These are phyloP conservation scores for Solanum rostratum DNA, from an alignment of 257 asterid species.

Conservation along the genomic window DNA sequence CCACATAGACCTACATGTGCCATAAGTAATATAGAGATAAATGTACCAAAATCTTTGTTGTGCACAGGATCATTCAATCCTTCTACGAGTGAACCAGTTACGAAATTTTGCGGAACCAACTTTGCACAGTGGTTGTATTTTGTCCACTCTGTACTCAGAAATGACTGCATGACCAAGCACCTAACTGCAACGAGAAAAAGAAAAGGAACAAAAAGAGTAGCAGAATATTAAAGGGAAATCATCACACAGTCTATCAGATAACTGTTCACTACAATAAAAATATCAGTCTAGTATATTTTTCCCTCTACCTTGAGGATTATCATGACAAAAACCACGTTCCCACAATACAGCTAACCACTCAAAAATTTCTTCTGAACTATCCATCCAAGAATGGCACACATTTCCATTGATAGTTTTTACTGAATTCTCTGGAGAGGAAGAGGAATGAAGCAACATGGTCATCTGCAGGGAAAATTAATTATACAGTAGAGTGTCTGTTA, in stretches of 20 bases:
- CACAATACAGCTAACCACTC: conserved; percentile 77
- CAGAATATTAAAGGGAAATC: neutral
- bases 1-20: neutral
- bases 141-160: conserved; percentile 59
- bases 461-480: conserved; percentile 34
- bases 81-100: conserved; percentile 67
- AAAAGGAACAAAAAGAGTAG: neutral
- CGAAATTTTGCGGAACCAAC: conserved; percentile 53
- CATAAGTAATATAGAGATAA: conserved; percentile 5
- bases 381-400: conserved; percentile 35
- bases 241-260: neutral
- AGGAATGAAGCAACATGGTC: conserved; percentile 54
- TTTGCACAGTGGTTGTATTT: conserved; percentile 35
- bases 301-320: conserved; percentile 76
- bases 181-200: conserved; percentile 44
- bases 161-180: conserved; percentile 83
- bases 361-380: conserved; percentile 41
- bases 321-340: conserved; percentile 93
- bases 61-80: conserved; percentile 94
- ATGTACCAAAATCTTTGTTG: conserved; percentile 85
- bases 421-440: conserved; percentile 25
- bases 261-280: neutral
- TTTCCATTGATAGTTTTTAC: conserved; percentile 24
- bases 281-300: neutral
- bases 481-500: neutral